Conservation (phyloP, 805 yeast species). For the Candida germanica region DNA sequence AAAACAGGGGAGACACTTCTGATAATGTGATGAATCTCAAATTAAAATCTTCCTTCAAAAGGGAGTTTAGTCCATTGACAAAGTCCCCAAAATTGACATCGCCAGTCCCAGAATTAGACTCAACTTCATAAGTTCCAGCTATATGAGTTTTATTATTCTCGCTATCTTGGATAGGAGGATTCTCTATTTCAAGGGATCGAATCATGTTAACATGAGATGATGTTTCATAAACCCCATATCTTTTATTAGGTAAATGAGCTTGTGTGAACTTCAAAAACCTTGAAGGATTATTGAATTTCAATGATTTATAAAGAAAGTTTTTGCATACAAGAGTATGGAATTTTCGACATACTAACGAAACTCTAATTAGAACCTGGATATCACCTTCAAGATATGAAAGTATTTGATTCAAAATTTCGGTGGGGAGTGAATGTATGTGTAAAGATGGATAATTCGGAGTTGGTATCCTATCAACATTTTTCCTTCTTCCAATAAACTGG, state of each 20-base stretch:
- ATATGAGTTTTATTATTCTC: conserved; percentile 23
- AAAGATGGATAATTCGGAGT: conserved; percentile 22
- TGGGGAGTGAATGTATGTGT: conserved; percentile 41
- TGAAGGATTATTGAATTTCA: conserved; percentile 22
- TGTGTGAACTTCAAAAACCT: conserved; percentile 36
- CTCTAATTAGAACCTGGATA: conserved; percentile 17
- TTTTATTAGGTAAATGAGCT: conserved; percentile 27
- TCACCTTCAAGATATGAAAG: conserved; percentile 24
- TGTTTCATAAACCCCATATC: conserved; percentile 22
- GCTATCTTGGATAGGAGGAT: conserved; percentile 30
- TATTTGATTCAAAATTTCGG: conserved; percentile 39
- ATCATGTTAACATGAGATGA: conserved; percentile 32
- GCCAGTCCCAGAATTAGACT: conserved; percentile 14
- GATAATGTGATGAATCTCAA: conserved; percentile 37
- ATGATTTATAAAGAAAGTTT: conserved; percentile 32
- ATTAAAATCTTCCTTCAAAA: conserved; percentile 48
- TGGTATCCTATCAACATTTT: conserved; percentile 13
- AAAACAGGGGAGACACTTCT: conserved; percentile 51
- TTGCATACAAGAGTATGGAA: conserved; percentile 34
- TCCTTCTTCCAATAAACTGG: conserved; percentile 41
- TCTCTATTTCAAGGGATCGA: conserved; percentile 23
- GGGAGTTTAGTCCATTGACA: conserved; percentile 20
- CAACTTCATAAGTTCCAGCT: conserved; percentile 37
- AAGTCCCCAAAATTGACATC: conserved; percentile 23
- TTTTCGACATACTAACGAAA: conserved; percentile 36